A percentile compares a stretch with the other conserved stretches of the same genome.
These are phyloP conservation scores for Grammothele lineata DNA, from an alignment of 768 basidiomycete genomes.

Conservation along the genomic window DNA sequence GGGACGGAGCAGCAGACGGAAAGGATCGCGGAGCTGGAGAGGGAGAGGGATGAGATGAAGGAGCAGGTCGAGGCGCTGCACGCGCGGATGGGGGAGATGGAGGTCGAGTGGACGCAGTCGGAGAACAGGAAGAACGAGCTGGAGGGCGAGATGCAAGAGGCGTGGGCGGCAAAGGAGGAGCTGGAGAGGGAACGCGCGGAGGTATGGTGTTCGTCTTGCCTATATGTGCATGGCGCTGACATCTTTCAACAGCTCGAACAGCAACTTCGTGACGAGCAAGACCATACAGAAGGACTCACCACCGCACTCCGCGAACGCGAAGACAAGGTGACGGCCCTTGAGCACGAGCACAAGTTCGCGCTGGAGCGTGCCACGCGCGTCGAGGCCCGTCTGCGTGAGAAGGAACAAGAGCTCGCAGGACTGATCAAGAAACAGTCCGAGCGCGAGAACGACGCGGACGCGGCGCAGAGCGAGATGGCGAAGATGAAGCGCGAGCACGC, in stretches of 20 bases:
- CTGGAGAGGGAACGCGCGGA: slow-evolving; percentile 53
- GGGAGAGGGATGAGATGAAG: slow-evolving; percentile 27
- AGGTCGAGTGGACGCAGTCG: slow-evolving; percentile 50
- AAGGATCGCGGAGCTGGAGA: slow-evolving; percentile 35
- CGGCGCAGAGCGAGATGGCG: slow-evolving; percentile 50
- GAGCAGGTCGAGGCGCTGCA: slow-evolving; percentile 33
- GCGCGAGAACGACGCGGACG: slow-evolving; percentile 49
- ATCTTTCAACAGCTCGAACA: slow-evolving; percentile 42
- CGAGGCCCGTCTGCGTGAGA: slow-evolving; percentile 51
- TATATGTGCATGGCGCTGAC: background rate
- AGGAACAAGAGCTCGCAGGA: slow-evolving; percentile 52
- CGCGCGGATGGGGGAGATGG: slow-evolving; percentile 40
- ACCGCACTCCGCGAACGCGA: slow-evolving; percentile 50
- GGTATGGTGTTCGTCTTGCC: slow-evolving; percentile 31
- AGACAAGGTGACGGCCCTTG: slow-evolving; percentile 44
- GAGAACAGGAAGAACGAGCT: slow-evolving; percentile 54
- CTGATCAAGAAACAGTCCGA: slow-evolving; percentile 42
- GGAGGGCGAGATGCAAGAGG: slow-evolving; percentile 51
- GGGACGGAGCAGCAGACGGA: slow-evolving; percentile 56
- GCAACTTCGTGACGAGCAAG: slow-evolving; percentile 49
- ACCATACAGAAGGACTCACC: slow-evolving; percentile 45
- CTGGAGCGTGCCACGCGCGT: slow-evolving; percentile 50
- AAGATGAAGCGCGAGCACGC: slow-evolving; percentile 52
- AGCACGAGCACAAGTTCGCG: slow-evolving; percentile 52
- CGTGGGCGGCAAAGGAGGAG: slow-evolving; percentile 47